Evolutionary conservation across 768 basidiomycete genomes (phyloP).

Genomic region (Rhodotorula kratochvilovae): DNA sequence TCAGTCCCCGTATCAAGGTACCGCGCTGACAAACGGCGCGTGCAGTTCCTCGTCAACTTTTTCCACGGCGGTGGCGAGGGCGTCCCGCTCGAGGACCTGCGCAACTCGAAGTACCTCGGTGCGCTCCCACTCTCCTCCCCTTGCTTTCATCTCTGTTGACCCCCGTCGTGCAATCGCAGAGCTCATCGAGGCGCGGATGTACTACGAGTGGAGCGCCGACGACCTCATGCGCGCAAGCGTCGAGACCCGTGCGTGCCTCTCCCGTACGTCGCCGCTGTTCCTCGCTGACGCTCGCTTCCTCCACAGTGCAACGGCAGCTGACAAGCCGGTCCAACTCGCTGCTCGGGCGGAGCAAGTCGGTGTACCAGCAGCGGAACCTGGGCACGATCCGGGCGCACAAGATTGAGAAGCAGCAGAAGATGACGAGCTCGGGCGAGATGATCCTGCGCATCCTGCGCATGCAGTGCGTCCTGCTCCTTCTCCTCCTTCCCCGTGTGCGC

Average conservation of each 20-base stretch:
- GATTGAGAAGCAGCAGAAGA: constrained; percentile 77
- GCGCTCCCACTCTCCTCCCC: constrained; percentile 47
- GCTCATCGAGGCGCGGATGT: constrained; percentile 62
- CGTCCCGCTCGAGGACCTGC: constrained; percentile 74
- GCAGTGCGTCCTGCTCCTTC: constrained; percentile 45
- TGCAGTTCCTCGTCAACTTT: constrained; percentile 84
- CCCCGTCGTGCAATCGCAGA: background rate
- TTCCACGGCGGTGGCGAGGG: constrained; percentile 93
- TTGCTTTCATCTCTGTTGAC: background rate
- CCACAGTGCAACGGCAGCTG: constrained; percentile 22
- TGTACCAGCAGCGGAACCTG: constrained; percentile 85
- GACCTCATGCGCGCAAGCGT: constrained; percentile 48
- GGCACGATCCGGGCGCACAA: constrained; percentile 94
- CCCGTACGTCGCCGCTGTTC: background rate
- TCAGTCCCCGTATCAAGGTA: too few species aligned
- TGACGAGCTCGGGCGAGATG: constrained; percentile 68
- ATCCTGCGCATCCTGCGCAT: constrained; percentile 92
- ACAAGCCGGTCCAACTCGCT: constrained; percentile 54
- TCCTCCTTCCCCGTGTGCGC: background rate
- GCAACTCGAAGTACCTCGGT: constrained; percentile 92
- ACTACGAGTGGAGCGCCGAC: constrained; percentile 81
- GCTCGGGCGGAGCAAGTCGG: constrained; percentile 83
- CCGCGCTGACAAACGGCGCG: background rate
- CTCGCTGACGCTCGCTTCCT: background rate
- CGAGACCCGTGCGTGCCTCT: constrained; percentile 31